phyloP scores from a whole-genome alignment of 164 flowering plant species.

The Umbellularia californica region DNA sequence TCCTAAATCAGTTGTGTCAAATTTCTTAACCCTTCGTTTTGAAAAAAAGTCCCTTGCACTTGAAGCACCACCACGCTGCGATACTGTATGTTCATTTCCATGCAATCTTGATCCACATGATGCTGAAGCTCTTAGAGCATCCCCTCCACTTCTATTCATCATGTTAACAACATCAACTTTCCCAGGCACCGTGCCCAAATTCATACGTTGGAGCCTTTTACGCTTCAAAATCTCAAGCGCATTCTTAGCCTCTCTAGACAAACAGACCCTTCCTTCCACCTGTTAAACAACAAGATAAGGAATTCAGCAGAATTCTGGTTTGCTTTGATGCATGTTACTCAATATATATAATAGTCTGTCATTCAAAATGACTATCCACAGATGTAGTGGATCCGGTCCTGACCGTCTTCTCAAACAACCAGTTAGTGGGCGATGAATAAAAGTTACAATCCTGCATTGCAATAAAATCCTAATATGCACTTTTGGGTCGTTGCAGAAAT shows the following conservation, averaged over 20 bases:
- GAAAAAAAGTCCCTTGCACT: slow-evolving; percentile 38
- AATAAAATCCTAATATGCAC: too few relatives aligned
- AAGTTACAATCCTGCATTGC: too few relatives aligned
- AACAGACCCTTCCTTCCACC: slow-evolving; percentile 88
- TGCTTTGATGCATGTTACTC: too few relatives aligned
- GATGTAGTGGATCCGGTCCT: too few relatives aligned
- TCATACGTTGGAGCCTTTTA: slow-evolving; percentile 63
- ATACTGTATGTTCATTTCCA: slow-evolving; percentile 27
- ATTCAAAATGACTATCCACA: too few relatives aligned
- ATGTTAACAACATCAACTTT: slow-evolving; percentile 29
- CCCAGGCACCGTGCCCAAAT: slow-evolving; percentile 35
- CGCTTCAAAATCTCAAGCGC: slow-evolving; percentile 68
- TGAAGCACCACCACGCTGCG: slow-evolving; percentile 26
- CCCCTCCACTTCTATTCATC: slow-evolving; percentile 87
- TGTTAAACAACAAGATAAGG: slow-evolving; percentile 13
- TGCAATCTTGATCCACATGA: slow-evolving; percentile 63
- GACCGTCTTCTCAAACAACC: too few relatives aligned
- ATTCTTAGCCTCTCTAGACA: slow-evolving; percentile 62
- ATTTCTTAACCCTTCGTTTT: slow-evolving; percentile 66
- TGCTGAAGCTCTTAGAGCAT: slow-evolving; percentile 65
- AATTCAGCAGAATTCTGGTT: neutral
- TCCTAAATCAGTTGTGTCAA: slow-evolving; percentile 48
- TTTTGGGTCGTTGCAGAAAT: too few relatives aligned
- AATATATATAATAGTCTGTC: too few relatives aligned
- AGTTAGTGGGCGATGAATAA: too few relatives aligned